These are phyloP conservation scores for Mortierella sp. DNA, from an alignment of 371 early-diverging fungal genomes.

Conservation along the genomic window DNA sequence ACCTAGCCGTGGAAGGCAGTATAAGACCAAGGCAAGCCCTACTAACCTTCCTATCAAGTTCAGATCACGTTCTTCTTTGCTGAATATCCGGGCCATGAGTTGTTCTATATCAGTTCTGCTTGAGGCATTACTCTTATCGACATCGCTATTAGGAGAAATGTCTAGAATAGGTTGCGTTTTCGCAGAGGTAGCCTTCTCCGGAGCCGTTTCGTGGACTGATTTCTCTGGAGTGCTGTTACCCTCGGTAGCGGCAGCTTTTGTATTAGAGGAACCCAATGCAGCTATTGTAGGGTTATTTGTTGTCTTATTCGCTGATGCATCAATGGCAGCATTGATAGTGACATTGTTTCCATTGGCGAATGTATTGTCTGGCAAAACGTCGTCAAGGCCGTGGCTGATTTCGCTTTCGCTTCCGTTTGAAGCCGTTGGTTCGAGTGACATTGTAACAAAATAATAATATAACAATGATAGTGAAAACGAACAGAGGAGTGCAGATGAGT, in stretches of 20 bases:
- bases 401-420: too few species aligned
- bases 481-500: too few species aligned
- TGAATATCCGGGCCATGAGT: not conserved
- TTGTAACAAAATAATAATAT: too few species aligned
- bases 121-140: not conserved
- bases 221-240: not conserved
- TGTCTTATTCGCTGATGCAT: not conserved
- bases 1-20: slow-evolving; percentile 17
- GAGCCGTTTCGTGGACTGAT: not conserved
- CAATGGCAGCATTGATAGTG: not conserved
- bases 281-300: not conserved
- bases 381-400: not conserved
- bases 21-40: slow-evolving; percentile 12
- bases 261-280: not conserved
- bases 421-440: too few species aligned
- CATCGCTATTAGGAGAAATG: not conserved
- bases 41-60: slow-evolving; percentile 2
- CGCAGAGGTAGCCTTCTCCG: not conserved
- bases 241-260: not conserved
- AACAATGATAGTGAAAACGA: too few species aligned
- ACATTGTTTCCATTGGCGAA: not conserved
- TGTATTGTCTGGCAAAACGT: not conserved
- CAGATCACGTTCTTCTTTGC: slow-evolving; percentile 18
- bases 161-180: not conserved
- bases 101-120: not conserved